A percentile compares a stretch with the other conserved stretches of the same genome.
phyloP scores from a whole-genome alignment of 192 early-diverging fungal genomes.

The Mortierella antarctica region DNA sequence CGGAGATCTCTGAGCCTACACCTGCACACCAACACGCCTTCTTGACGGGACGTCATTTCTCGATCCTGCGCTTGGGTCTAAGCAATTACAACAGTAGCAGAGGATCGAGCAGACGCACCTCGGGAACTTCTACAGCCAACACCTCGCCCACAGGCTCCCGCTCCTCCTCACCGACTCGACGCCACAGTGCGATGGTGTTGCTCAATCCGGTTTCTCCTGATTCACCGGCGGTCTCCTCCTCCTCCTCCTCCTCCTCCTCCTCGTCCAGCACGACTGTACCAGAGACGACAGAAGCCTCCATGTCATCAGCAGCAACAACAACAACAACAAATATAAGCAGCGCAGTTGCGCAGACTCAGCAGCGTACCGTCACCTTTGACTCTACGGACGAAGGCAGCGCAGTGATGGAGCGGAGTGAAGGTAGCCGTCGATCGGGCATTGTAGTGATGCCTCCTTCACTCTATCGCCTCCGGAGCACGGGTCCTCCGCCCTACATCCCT shows the following conservation, averaged over 20 bases:
- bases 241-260: constrained; percentile 5
- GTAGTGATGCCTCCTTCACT: constrained; percentile 1
- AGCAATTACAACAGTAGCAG: too few relatives aligned
- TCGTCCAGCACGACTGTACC: not conserved
- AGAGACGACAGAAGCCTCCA: not conserved
- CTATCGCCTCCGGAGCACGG: constrained; percentile 29
- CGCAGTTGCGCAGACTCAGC: too few relatives aligned
- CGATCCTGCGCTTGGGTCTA: too few relatives aligned
- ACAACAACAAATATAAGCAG: not conserved
- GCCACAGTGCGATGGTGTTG: too few relatives aligned
- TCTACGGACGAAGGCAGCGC: not conserved
- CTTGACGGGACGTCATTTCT: too few relatives aligned
- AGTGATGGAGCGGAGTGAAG: constrained; percentile 11
- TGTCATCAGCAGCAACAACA: not conserved
- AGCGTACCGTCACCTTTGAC: not conserved
- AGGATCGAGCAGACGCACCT: too few relatives aligned
- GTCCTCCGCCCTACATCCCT: constrained; percentile 36
- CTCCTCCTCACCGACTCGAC: too few relatives aligned
- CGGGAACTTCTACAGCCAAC: too few relatives aligned
- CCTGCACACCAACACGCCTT: too few relatives aligned
- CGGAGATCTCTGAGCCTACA: too few relatives aligned
- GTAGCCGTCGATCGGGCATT: not conserved
- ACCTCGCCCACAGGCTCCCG: too few relatives aligned
- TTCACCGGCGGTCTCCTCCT: not conserved
- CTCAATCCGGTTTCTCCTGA: too few relatives aligned